Evolutionary conservation across 495 filamentous ascomycete genomes (phyloP).

Genomic region (Podospora pseudopauciseta): DNA sequence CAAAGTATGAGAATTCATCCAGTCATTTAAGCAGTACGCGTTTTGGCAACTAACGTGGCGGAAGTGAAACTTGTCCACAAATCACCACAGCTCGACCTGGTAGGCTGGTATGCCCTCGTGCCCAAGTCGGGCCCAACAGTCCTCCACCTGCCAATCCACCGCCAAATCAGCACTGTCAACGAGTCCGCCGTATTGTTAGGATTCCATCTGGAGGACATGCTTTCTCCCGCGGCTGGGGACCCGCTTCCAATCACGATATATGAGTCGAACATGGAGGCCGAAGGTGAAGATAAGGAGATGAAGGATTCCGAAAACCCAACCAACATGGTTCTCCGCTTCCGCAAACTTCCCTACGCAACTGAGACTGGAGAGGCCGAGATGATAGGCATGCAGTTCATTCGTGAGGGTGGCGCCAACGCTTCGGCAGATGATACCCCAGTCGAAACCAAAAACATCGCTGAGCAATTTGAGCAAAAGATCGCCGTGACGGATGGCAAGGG

Average conservation of each 20-base stretch:
- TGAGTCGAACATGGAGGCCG: conserved; percentile 74
- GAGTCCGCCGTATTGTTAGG: conserved; percentile 84
- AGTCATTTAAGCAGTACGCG: not conserved
- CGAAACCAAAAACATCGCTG: conserved; percentile 24
- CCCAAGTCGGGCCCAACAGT: conserved; percentile 66
- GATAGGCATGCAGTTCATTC: conserved; percentile 91
- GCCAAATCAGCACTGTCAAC: conserved; percentile 70
- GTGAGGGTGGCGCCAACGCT: conserved; percentile 75
- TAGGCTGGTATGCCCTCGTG: conserved; percentile 91
- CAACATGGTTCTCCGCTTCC: conserved; percentile 63
- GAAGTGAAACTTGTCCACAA: conserved; percentile 88
- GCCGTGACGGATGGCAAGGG: conserved; percentile 44
- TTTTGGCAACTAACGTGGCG: not conserved
- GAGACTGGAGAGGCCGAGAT: conserved; percentile 97
- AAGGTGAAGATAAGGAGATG: conserved; percentile 65
- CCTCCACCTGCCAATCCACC: conserved; percentile 69
- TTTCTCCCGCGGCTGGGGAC: conserved; percentile 56
- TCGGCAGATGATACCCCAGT: conserved; percentile 45
- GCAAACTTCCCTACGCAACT: conserved; percentile 77
- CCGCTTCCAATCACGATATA: conserved; percentile 89
- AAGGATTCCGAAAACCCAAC: conserved; percentile 60
- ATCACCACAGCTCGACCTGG: conserved; percentile 73
- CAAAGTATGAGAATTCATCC: conserved; percentile 62
- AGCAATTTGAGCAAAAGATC: conserved; percentile 36
- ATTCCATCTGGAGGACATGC: conserved; percentile 66